phyloP scores from a whole-genome alignment of 805 yeast species.

The Lachancea thermotolerans region DNA sequence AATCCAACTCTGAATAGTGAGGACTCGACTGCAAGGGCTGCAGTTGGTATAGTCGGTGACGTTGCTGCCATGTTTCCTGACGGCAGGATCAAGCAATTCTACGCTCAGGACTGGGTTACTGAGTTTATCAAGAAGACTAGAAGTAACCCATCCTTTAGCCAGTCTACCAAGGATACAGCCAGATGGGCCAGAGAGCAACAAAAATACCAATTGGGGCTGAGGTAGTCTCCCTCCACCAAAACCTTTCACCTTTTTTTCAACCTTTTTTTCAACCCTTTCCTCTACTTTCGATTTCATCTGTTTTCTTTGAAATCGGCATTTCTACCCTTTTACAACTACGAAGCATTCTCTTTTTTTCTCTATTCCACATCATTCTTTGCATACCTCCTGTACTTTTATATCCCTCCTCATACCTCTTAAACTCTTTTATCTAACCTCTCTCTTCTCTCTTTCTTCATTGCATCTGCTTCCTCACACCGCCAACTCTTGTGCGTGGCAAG shows the following conservation, averaged over 20 bases:
- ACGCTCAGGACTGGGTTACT: conserved; percentile 70
- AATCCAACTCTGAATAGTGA: conserved; percentile 55
- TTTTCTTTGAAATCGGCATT: background rate
- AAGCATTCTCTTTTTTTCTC: conserved; percentile 7
- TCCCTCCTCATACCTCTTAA: conserved; percentile 7
- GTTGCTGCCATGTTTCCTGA: conserved; percentile 78
- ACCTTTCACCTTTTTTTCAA: conserved; percentile 3
- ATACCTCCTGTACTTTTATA: conserved; percentile 10
- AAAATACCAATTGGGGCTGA: conserved; percentile 25
- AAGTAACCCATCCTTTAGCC: conserved; percentile 51
- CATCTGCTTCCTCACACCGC: background rate
- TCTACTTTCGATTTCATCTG: conserved; percentile 3
- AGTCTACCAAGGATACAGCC: conserved; percentile 80
- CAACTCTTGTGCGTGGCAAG: too few relatives aligned
- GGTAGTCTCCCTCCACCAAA: conserved; percentile 3
- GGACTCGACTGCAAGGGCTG: conserved; percentile 72
- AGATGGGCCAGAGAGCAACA: conserved; percentile 90
- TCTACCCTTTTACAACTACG: background rate
- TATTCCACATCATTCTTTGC: conserved; percentile 5
- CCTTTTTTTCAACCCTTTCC: conserved; percentile 9
- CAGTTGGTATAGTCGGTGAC: conserved; percentile 90
- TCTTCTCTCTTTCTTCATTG: conserved; percentile 3
- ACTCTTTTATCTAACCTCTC: conserved; percentile 10
- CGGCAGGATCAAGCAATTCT: conserved; percentile 64
- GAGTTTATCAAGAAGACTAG: conserved; percentile 71